Evolutionary conservation across 768 basidiomycete genomes (phyloP).

Genomic region (Favolaschia claudopus): DNA sequence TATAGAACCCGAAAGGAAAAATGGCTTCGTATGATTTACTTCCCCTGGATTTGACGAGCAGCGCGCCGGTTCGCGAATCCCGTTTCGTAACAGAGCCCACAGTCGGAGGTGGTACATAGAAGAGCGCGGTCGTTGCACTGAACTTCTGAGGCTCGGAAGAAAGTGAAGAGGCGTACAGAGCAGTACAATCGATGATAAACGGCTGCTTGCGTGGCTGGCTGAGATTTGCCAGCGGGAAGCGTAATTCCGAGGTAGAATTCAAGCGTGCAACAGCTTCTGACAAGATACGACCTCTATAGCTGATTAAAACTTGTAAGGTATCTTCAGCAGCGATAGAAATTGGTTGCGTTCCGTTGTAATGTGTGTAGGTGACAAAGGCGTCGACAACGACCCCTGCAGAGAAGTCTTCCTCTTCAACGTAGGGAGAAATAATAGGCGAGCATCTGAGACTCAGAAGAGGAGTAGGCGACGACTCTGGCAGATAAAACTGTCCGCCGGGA

Average conservation of each 20-base stretch:
- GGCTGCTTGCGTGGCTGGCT: slow-evolving; percentile 20
- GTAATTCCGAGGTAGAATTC: slow-evolving; percentile 17
- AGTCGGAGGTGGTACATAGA: slow-evolving; percentile 50
- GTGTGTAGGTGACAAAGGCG: slow-evolving; percentile 13
- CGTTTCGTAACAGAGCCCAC: slow-evolving; percentile 53
- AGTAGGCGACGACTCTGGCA: slow-evolving; percentile 39
- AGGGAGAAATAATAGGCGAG: slow-evolving; percentile 54
- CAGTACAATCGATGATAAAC: slow-evolving; percentile 14
- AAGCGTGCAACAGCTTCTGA: not conserved
- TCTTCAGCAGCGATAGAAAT: not conserved
- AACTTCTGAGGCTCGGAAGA: not conserved
- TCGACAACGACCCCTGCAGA: slow-evolving; percentile 22
- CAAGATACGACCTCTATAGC: not conserved
- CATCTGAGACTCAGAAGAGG: slow-evolving; percentile 57
- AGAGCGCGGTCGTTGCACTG: slow-evolving; percentile 29
- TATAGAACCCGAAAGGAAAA: slow-evolving; percentile 65
- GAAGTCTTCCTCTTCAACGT: slow-evolving; percentile 48
- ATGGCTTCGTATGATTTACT: slow-evolving; percentile 41
- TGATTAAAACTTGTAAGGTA: slow-evolving; percentile 14
- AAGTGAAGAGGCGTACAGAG: not conserved
- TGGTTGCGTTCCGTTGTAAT: slow-evolving; percentile 7
- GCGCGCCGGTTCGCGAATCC: slow-evolving; percentile 53
- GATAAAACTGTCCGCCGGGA: slow-evolving; percentile 54
- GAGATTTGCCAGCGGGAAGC: slow-evolving; percentile 24
- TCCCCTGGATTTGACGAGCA: slow-evolving; percentile 45